Percentiles rank a stretch among this genome's conserved stretches.
These are phyloP conservation scores for Biscogniauxia sp. DNA, from an alignment of 2,329 filamentous ascomycete genomes.

Conservation along the genomic window DNA sequence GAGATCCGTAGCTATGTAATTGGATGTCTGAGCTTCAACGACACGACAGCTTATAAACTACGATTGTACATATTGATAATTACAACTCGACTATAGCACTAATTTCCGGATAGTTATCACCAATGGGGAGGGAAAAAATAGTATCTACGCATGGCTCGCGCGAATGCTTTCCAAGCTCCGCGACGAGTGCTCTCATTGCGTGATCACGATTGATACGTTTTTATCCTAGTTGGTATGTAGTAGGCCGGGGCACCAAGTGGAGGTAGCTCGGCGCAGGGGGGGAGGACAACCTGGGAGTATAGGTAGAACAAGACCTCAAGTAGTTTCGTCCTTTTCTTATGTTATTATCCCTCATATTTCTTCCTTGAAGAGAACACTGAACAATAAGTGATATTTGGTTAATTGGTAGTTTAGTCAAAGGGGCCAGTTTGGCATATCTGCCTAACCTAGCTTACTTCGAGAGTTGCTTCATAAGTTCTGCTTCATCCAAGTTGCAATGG, in stretches of 20 bases:
- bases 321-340: not conserved
- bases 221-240: not conserved
- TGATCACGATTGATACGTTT: not conserved
- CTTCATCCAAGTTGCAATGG: not conserved
- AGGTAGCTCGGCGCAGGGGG: not conserved
- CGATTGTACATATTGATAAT: too few species aligned
- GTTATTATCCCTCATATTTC: not conserved
- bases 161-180: not conserved
- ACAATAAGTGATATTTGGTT: not conserved
- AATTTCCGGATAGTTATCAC: not conserved
- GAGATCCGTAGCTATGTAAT: slow-evolving; percentile 20
- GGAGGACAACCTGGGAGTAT: not conserved
- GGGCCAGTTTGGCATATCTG: not conserved
- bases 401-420: not conserved
- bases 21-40: slow-evolving; percentile 2
- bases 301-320: too few species aligned
- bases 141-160: too few species aligned
- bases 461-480: not conserved
- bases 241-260: not conserved
- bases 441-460: not conserved
- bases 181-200: not conserved
- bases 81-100: not conserved
- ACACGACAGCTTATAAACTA: not conserved
- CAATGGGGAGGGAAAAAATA: not conserved
- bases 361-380: not conserved